Conservation (phyloP, 1,139 yeast species). For the Sugiyamaella neomexicana region DNA sequence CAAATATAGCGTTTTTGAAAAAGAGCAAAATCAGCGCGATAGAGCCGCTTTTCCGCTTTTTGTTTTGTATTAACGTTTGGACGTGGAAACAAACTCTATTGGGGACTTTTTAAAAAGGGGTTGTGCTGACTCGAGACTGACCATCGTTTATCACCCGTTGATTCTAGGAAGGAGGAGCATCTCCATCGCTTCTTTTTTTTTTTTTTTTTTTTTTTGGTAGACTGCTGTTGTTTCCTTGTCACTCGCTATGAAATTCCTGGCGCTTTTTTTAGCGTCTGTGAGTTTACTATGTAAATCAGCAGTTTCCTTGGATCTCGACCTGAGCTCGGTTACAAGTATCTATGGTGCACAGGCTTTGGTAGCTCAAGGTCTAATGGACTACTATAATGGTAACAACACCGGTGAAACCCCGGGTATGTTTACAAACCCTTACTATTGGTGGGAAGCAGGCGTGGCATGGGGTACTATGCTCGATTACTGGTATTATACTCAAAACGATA, state of each 20-base stretch:
- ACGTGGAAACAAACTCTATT: not conserved
- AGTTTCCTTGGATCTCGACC: slow-evolving; percentile 2
- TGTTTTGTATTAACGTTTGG: not conserved
- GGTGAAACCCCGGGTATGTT: slow-evolving; percentile 73
- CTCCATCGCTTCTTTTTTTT: not conserved
- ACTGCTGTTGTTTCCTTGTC: not conserved
- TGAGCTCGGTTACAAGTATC: slow-evolving; percentile 23
- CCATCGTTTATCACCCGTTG: not conserved
- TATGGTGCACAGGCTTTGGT: slow-evolving; percentile 54
- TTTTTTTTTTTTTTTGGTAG: not conserved
- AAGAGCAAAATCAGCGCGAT: not conserved
- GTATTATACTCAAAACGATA: slow-evolving; percentile 60
- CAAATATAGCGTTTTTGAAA: not conserved
- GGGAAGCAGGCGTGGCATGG: slow-evolving; percentile 92
- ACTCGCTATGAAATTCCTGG: slow-evolving; percentile 5
- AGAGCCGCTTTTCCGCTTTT: not conserved
- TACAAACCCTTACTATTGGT: slow-evolving; percentile 80
- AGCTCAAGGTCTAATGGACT: slow-evolving; percentile 66
- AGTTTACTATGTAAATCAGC: not conserved
- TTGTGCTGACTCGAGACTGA: not conserved
- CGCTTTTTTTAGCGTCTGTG: not conserved
- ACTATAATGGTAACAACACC: slow-evolving; percentile 58
- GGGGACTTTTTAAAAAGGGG: not conserved
- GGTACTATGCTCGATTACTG: slow-evolving; percentile 72
- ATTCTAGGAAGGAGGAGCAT: not conserved